These are phyloP conservation scores for Globisporangium ultimum DNA, from an alignment of 352 stramenopile species.

Conservation along the genomic window DNA sequence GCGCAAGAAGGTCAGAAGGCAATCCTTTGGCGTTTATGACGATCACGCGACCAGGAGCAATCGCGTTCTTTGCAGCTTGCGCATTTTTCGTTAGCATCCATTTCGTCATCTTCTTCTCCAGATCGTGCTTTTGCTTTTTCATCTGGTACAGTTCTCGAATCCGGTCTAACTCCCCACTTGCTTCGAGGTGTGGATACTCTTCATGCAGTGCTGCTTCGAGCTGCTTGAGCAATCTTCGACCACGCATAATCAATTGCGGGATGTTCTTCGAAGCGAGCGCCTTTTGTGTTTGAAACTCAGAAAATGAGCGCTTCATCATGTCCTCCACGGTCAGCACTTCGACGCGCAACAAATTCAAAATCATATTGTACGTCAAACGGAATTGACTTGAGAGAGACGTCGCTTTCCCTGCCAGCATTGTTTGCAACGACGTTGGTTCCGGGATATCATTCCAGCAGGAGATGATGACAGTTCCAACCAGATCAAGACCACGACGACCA, in stretches of 20 bases:
- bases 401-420: constrained; percentile 95
- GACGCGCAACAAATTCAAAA: constrained; percentile 94
- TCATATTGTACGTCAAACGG: constrained; percentile 98
- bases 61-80: constrained; percentile 53
- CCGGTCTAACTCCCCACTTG: constrained; percentile 48
- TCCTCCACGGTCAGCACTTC: constrained; percentile 88
- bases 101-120: constrained; percentile 70
- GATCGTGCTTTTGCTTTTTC: constrained; percentile 61
- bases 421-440: constrained; percentile 89
- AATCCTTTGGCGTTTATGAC: constrained; percentile 68
- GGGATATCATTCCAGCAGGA: constrained; percentile 98
- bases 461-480: constrained; percentile 96
- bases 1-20: constrained; percentile 46
- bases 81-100: constrained; percentile 71
- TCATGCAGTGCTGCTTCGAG: constrained; percentile 46
- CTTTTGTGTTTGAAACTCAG: constrained; percentile 94
- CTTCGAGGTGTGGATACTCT: constrained; percentile 61
- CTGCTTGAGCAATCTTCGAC: constrained; percentile 43
- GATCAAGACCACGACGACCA: constrained; percentile 95
- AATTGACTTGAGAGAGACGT: constrained; percentile 97
- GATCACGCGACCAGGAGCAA: constrained; percentile 57
- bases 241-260: constrained; percentile 67
- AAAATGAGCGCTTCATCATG: constrained; percentile 98
- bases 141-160: constrained; percentile 72
- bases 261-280: constrained; percentile 76